A percentile compares a stretch with the other conserved stretches of the same genome.
phyloP scores from a whole-genome alignment of 139 green algal species.

The Picochlorum sp. region DNA sequence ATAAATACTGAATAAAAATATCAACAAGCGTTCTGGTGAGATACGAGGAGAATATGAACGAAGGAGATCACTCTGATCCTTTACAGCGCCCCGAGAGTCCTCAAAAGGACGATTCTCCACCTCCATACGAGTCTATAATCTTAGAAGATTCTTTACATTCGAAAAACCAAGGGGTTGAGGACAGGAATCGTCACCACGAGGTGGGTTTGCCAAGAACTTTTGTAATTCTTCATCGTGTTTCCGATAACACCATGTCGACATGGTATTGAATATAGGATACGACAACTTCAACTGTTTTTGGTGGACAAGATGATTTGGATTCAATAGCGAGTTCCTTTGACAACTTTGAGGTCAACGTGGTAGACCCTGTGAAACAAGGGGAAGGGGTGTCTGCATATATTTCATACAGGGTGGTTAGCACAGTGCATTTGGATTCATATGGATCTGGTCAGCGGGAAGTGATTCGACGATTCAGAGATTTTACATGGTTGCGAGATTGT shows the following conservation, averaged over 20 bases:
- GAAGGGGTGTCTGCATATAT: conserved; percentile 67
- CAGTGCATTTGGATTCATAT: conserved; percentile 36
- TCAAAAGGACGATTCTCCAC: not conserved
- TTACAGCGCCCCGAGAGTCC: too few relatives aligned
- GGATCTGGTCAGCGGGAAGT: conserved; percentile 45
- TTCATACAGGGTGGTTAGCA: conserved; percentile 63
- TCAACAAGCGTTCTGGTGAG: too few relatives aligned
- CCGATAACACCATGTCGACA: too few relatives aligned
- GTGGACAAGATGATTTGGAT: not conserved
- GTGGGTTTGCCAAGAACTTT: too few relatives aligned
- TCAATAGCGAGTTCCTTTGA: not conserved
- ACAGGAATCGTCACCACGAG: too few relatives aligned
- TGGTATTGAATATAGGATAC: too few relatives aligned
- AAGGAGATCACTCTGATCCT: too few relatives aligned
- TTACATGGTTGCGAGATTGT: conserved; percentile 72
- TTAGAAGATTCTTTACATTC: conserved; percentile 3
- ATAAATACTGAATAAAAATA: too few relatives aligned
- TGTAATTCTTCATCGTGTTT: too few relatives aligned
- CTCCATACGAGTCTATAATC: conserved; percentile 10
- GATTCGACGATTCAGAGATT: conserved; percentile 86
- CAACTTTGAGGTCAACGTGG: conserved; percentile 56
- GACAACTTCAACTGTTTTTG: too few relatives aligned
- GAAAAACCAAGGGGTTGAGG: too few relatives aligned
- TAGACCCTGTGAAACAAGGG: conserved; percentile 87
- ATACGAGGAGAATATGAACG: too few relatives aligned